These are phyloP conservation scores for Creolimax fragrantissima DNA, from an alignment of 78 protist species.

Conservation along the genomic window DNA sequence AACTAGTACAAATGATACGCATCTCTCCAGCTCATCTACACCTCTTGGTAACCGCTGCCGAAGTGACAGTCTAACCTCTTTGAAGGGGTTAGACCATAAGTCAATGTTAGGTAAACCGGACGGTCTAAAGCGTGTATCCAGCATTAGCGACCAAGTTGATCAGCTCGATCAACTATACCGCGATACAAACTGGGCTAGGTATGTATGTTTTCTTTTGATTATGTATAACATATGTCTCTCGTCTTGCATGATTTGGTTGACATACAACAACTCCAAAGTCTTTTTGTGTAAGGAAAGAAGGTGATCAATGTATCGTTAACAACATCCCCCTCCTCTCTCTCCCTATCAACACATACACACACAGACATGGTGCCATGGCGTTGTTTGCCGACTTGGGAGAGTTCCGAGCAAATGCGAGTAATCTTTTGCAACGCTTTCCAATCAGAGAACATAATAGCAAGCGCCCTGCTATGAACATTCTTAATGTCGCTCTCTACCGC, in stretches of 20 bases:
- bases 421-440: slow-evolving; percentile 7
- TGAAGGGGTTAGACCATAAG: background rate
- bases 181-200: background rate
- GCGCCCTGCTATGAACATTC: slow-evolving; percentile 16
- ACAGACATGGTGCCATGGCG: background rate
- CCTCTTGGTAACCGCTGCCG: background rate
- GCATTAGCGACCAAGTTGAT: background rate
- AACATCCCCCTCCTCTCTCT: no score
- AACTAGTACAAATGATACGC: background rate
- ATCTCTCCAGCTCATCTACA: background rate
- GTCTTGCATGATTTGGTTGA: no score
- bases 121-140: background rate
- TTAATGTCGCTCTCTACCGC: slow-evolving; percentile 14
- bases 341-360: background rate
- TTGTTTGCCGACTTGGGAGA: background rate
- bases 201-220: no score
- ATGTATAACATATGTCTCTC: no score
- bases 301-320: no score
- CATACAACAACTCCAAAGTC: no score
- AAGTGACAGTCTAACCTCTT: background rate
- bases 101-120: background rate
- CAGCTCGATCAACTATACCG: slow-evolving; percentile 5
- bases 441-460: background rate
- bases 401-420: background rate
- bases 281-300: no score